These are phyloP conservation scores for Pneumocystis wakefieldiae DNA, from an alignment of 1,139 yeast genomes.

Conservation along the genomic window DNA sequence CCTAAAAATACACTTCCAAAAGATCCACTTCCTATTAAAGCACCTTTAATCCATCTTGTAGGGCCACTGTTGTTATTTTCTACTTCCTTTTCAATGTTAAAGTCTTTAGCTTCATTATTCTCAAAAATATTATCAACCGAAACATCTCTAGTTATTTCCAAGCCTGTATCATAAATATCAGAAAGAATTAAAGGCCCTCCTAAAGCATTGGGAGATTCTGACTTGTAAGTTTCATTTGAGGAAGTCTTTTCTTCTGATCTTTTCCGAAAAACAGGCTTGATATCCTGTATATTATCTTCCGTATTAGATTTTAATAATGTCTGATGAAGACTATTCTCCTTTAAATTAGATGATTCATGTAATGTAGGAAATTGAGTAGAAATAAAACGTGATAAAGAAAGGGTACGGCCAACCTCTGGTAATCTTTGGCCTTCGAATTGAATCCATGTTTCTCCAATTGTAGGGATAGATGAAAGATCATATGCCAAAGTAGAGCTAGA, in stretches of 20 bases:
- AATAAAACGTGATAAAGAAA: background rate
- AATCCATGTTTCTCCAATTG: constrained; percentile 55
- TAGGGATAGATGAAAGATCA: constrained; percentile 26
- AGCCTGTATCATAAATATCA: background rate
- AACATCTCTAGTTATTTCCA: no score
- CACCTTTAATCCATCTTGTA: constrained; percentile 78
- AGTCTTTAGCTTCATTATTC: constrained; percentile 17
- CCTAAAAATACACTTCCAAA: constrained; percentile 90
- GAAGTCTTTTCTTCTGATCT: no score
- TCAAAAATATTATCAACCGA: background rate
- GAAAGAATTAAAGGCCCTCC: background rate
- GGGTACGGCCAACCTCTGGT: constrained; percentile 18
- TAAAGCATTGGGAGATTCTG: background rate
- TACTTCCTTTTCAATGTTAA: constrained; percentile 31
- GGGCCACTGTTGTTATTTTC: constrained; percentile 43
- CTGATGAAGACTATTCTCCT: background rate
- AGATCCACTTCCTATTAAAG: constrained; percentile 85
- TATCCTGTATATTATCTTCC: background rate
- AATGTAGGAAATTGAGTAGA: background rate
- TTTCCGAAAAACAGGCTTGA: background rate
- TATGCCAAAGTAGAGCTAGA: constrained; percentile 13
- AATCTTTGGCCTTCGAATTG: constrained; percentile 37
- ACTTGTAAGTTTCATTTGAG: background rate
- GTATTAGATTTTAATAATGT: background rate
- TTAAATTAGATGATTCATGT: background rate